Percentiles rank a stretch among this genome's conserved stretches.
Conservation (phyloP, 2,329 filamentous ascomycete species). For the Sarocladium strictum region DNA sequence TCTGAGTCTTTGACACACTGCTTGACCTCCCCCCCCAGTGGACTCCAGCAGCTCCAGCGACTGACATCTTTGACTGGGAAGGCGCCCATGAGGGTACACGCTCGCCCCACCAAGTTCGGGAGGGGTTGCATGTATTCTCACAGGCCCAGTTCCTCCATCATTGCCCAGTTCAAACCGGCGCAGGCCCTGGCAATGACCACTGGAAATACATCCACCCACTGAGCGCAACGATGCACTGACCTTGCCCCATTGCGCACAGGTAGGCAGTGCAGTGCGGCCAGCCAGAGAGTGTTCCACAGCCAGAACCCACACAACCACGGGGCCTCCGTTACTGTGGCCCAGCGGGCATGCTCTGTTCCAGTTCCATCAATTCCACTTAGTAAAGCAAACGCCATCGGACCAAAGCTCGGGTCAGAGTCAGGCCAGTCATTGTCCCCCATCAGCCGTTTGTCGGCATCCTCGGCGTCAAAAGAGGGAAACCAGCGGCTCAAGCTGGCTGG, state of each 20-base stretch:
- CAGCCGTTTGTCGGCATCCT: slow-evolving; percentile 1
- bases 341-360: not conserved
- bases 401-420: not conserved
- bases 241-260: too few species aligned
- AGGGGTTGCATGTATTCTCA: not conserved
- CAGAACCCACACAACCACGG: slow-evolving; percentile 3
- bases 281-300: too few species aligned
- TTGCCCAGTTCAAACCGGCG: too few species aligned
- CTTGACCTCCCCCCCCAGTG: too few species aligned
- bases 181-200: not conserved
- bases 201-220: not conserved
- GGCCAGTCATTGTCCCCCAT: not conserved
- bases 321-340: not conserved
- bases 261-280: too few species aligned
- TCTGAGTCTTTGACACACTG: too few species aligned
- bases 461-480: slow-evolving; percentile 1
- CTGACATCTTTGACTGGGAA: not conserved
- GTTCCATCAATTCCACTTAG: not conserved
- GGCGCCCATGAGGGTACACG: not conserved
- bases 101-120: not conserved
- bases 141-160: not conserved
- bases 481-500: not conserved
- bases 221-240: slow-evolving; percentile 1
- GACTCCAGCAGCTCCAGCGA: not conserved
- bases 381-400: not conserved